Base-by-base conservation (phyloP, 768 basidiomycete genomes). In the Phaeotremella fagi region DNA sequence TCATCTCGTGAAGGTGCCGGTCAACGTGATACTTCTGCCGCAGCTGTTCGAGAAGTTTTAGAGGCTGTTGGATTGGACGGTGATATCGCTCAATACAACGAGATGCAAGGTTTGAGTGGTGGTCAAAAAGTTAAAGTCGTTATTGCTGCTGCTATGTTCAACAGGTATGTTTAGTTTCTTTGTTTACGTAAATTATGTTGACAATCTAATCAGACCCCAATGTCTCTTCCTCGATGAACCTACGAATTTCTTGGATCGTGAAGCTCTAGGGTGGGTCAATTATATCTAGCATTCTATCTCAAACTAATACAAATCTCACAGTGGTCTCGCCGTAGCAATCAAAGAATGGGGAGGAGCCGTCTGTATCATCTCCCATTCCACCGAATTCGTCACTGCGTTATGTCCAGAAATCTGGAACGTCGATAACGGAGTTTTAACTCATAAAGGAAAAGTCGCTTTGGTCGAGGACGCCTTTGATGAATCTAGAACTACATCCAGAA, bases 11-110 rank as follows among this genome's bases (percentile, higher is more conserved):
- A 98, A 75, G 92, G 92, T 56, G 90, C 94, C 52, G 94, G 92
- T 45, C 78, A 85, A 26, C 84, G 90, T 37, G 92, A 98, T 62
- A 94, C 90, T 4, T 77, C 84, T 29, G 82, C 82, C 15, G 80
- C 84, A 64, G 77, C 88, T 43, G 87, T 97, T 43, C 82, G 92
- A 61, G 89, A 91, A 75, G 89, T 92, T 63, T 77, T 98, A 42
- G 90, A 95, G 75, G 91, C 91, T 62, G 89, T 98, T 61, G 94
- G 92, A 29, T 80, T 98, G 33, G 90, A 97, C 76, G 92, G 92
- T 37, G 90, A 97, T 77, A 97, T 97, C 55, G 92, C 92, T 11
- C 90, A 95, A 75, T 97, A 98, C 77, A 94, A 95, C 69, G 92
- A 98, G 77, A 91, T 97, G 69, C 82, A 83, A 29, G 92, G 94